Evolutionary conservation across 2,329 filamentous ascomycete species (phyloP), one percentile per base, ranked within the genome.

Genomic region (Penicillium sclerotiorum): DNA sequence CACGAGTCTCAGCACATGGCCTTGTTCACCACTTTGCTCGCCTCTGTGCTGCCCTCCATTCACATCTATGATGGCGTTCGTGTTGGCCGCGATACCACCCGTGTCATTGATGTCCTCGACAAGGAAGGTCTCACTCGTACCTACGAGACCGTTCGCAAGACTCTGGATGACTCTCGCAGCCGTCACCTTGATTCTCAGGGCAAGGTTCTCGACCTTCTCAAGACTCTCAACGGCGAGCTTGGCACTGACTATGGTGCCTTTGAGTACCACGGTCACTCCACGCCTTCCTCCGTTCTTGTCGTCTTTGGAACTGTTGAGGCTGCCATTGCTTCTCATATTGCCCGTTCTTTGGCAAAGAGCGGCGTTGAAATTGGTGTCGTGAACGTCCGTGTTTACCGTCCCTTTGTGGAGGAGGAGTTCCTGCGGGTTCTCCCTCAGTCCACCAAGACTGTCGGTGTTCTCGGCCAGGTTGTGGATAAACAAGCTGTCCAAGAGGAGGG

Each of bases 1-100:
- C 92, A 95, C 61, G 94, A 99, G 77, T 82, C 88, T 41, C 94
- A 99, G 79, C 94, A 99, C 75, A 96, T 96, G 88, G 83, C 91
- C 7, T 76, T 96, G n/a, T 86, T 95, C 62, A 84, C 91, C 1
- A 96, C 90, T 3, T 75, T 95, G 20, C 77, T 95, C 53, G 88
- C 91, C 17, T 85, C 83, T 38, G 76, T 94, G 12, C 70, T 93
- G 22, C 91, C 91, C n/a, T 89, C 88, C 0, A 80, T 96, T 22
- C 91, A 96, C 70, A 84, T 91, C 59, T 95, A 94, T 67, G 91
- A 96, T 67, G 92, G 91, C 52, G 84, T 96, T 49, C 87, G 84
- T 50, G 85, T 93, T 54, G 88, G 88, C 47, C 81, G 90, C 44
- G 91, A 95, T 74, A 94, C 88, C 17, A 84, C 90, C 18, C 82